Percentiles rank a stretch among this genome's conserved stretches.
phyloP scores from a whole-genome alignment of 176 grass and related monocot genomes.

The Phoenix dactylifera region DNA sequence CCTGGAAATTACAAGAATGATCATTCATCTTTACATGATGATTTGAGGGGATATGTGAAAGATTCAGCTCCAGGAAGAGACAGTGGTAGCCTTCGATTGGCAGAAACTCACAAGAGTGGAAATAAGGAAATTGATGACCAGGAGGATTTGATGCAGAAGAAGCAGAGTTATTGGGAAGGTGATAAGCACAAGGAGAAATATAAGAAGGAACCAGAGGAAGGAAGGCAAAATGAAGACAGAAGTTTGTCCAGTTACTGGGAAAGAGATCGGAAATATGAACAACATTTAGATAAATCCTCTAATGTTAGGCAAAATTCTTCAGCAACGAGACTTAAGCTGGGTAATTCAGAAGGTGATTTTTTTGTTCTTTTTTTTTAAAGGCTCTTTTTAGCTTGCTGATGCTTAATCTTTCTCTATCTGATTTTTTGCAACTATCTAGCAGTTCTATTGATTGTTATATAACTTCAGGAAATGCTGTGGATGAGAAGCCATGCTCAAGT shows the following conservation, averaged over 20 bases:
- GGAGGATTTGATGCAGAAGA: constrained; percentile 31
- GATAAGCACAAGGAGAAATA: constrained; percentile 21
- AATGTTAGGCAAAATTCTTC: constrained; percentile 14
- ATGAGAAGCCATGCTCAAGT: constrained; percentile 25
- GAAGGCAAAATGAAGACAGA: constrained; percentile 40
- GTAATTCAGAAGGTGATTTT: constrained; percentile 17
- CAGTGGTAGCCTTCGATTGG: not conserved
- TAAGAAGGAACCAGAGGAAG: constrained; percentile 18
- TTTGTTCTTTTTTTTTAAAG: not conserved
- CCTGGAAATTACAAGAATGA: constrained; percentile 2
- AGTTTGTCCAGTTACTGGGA: constrained; percentile 42
- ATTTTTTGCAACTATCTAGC: not conserved
- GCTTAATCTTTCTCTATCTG: too few species aligned
- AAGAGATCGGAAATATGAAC: constrained; percentile 24
- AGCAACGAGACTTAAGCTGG: constrained; percentile 7
- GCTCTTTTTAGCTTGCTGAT: too few species aligned
- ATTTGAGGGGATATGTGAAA: constrained; percentile 1
- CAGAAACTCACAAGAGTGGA: constrained; percentile 24
- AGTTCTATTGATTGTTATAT: not conserved
- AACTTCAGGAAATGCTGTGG: constrained; percentile 14
- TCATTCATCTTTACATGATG: not conserved
- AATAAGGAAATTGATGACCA: constrained; percentile 39
- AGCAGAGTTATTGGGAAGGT: constrained; percentile 50
- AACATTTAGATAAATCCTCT: constrained; percentile 21
- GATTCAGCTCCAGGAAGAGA: too few species aligned